These are phyloP conservation scores for Lentinus polychrous DNA, from an alignment of 1,284 basidiomycete genomes.

Conservation along the genomic window DNA sequence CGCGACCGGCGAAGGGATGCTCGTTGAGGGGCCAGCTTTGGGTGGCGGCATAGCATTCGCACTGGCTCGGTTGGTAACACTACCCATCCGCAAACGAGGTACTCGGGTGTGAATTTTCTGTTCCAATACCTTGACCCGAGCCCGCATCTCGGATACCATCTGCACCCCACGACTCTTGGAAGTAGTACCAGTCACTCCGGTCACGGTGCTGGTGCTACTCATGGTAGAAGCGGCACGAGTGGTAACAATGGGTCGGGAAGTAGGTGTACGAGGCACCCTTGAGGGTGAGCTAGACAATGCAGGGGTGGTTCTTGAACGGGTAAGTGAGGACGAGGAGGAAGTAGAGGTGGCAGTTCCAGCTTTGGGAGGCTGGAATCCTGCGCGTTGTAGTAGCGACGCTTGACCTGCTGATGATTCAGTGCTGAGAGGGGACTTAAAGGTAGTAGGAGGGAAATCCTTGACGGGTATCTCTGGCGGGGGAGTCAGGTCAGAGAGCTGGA, in stretches of 20 bases:
- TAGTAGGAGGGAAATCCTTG: slow-evolving; percentile 19
- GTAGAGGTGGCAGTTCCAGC: slow-evolving; percentile 35
- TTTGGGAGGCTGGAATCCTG: slow-evolving; percentile 42
- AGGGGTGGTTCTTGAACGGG: slow-evolving; percentile 54
- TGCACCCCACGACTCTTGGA: slow-evolving; percentile 75
- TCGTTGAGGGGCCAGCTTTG: slow-evolving; percentile 16
- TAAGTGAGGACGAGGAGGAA: slow-evolving; percentile 33
- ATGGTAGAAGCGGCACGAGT: slow-evolving; percentile 36
- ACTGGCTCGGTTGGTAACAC: slow-evolving; percentile 48
- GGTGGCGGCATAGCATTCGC: slow-evolving; percentile 25
- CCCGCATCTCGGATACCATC: slow-evolving; percentile 85
- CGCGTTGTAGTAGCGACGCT: slow-evolving; percentile 42
- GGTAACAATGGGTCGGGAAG: slow-evolving; percentile 33
- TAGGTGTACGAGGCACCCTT: slow-evolving; percentile 37
- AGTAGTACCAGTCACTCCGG: slow-evolving; percentile 28
- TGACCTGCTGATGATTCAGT: slow-evolving; percentile 34
- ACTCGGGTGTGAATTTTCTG: slow-evolving; percentile 82
- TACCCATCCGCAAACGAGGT: slow-evolving; percentile 71
- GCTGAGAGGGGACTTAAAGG: slow-evolving; percentile 14
- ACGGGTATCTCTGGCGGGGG: slow-evolving; percentile 34
- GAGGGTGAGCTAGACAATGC: slow-evolving; percentile 36
- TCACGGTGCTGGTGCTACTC: slow-evolving; percentile 35
- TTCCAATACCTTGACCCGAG: slow-evolving; percentile 69
- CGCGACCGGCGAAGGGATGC: slow-evolving; percentile 20
- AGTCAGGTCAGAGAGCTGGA: slow-evolving; percentile 54